phyloP scores from a whole-genome alignment of 148 eudicot genomes.

The Arbutus unedo region DNA sequence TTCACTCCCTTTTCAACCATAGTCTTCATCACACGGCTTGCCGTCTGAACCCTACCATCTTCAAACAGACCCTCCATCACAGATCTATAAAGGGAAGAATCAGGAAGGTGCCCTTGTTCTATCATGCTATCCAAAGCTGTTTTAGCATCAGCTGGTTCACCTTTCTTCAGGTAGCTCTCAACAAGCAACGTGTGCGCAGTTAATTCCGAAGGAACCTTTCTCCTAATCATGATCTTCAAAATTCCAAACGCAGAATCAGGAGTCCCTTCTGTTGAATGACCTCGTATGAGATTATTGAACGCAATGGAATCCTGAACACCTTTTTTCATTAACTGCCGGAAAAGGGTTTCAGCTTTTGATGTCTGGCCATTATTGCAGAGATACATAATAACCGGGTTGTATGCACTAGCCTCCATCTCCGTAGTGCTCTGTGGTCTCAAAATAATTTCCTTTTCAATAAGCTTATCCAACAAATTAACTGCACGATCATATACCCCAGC shows the following conservation, averaged over 20 bases:
- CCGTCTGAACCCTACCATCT: constrained; percentile 89
- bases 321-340: constrained; percentile 87
- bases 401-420: constrained; percentile 71
- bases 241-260: constrained; percentile 75
- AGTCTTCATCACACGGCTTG: constrained; percentile 83
- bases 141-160: constrained; percentile 90
- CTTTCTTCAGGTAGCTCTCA: constrained; percentile 68
- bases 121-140: constrained; percentile 76
- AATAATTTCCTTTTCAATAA: constrained; percentile 75
- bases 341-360: constrained; percentile 67
- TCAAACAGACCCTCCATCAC: constrained; percentile 84
- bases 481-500: constrained; percentile 61
- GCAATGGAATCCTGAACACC: constrained; percentile 69
- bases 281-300: constrained; percentile 64
- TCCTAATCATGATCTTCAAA: constrained; percentile 80
- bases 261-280: constrained; percentile 67
- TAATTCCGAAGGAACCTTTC: constrained; percentile 51
- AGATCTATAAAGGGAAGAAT: constrained; percentile 57
- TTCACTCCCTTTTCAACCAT: constrained; percentile 90
- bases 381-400: constrained; percentile 69
- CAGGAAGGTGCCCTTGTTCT: constrained; percentile 76
- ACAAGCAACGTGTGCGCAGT: constrained; percentile 55
- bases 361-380: constrained; percentile 71
- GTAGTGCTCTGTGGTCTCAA: constrained; percentile 54
- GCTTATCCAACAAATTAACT: constrained; percentile 64